phyloP scores from a whole-genome alignment of 352 stramenopile genomes.

The Phytophthora brassicae region DNA sequence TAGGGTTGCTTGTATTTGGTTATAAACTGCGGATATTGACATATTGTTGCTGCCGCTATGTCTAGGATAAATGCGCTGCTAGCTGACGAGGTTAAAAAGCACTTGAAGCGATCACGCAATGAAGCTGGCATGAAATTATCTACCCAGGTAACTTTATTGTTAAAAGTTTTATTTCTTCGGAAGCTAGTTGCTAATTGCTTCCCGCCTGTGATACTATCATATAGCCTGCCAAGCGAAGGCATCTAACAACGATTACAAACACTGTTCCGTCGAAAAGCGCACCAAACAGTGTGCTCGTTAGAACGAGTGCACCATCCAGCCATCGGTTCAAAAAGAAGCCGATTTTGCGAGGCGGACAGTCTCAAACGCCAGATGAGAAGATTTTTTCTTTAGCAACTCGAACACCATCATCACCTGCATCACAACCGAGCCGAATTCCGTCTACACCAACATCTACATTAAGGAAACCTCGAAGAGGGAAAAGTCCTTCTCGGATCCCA shows the following conservation, averaged over 20 bases:
- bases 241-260: conserved; percentile 68
- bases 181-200: neutral
- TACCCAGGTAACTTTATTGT: conserved; percentile 33
- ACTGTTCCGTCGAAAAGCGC: conserved; percentile 29
- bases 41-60: neutral
- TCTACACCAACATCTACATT: conserved; percentile 30
- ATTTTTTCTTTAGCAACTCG: conserved; percentile 1
- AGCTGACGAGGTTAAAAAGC: conserved; percentile 58
- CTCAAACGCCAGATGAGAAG: neutral
- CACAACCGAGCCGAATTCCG: conserved; percentile 30
- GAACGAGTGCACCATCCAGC: conserved; percentile 7
- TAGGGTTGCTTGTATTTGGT: neutral
- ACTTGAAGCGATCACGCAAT: conserved; percentile 53
- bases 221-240: conserved; percentile 46
- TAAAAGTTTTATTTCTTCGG: neutral
- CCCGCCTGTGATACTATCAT: neutral
- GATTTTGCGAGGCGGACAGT: neutral
- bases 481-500: conserved; percentile 21
- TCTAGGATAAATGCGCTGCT: conserved; percentile 48
- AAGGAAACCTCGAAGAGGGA: conserved; percentile 22
- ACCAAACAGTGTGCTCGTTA: conserved; percentile 35
- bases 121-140: conserved; percentile 32
- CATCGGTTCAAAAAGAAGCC: conserved; percentile 4
- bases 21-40: neutral
- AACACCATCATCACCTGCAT: neutral